Evolutionary conservation across 1,139 yeast genomes (phyloP), one percentile per base, ranked within the genome.

Genomic region (Saccharomyces hybrid): DNA sequence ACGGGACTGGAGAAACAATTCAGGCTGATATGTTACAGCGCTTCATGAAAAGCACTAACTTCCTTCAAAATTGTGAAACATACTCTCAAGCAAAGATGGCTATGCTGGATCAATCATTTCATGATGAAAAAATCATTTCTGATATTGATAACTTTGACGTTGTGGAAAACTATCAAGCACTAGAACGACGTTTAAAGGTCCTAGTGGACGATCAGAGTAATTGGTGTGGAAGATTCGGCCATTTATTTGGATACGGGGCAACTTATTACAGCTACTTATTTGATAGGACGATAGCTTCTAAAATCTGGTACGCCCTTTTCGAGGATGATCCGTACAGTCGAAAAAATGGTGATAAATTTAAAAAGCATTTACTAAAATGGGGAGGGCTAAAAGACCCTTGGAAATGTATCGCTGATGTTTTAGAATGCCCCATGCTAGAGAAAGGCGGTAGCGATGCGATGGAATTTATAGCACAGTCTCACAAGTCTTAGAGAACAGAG

Each of bases 141-240:
- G 55, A 61, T 28, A 52, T 58, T n/a, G 62, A 63, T 13, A 70
- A 70, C 41, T 63, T 72, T 7, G 76, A 82, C 31, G 76, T 77
- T 5, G 75, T 74, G 1, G 79, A 84, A 1, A 73, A 85, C 4
- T 90, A 88, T 65, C 91, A 88, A 65, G 72, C 76, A 11, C 69
- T 88, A 19, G 97, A 89, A 66, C 63, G 70, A 4, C 71, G 79
- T 27, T 72, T 84, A 52, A 68, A 72, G 55, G 79, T 84, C 1
- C 78, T 85, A 60, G 79, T 82, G 2, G 95, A 86, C 64, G 72
- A 75, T 19, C 75, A 79, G 65, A 84, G 95, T 1, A 83, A 84
- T 28, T 91, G 98, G 97, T 96, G 90, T 56, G 97, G 96, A 1
- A 89, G 85, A 67, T 91, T 93, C 70, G 96, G 97, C 1, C 99